phyloP scores from a whole-genome alignment of 768 basidiomycete genomes.

The Suillus lakei region DNA sequence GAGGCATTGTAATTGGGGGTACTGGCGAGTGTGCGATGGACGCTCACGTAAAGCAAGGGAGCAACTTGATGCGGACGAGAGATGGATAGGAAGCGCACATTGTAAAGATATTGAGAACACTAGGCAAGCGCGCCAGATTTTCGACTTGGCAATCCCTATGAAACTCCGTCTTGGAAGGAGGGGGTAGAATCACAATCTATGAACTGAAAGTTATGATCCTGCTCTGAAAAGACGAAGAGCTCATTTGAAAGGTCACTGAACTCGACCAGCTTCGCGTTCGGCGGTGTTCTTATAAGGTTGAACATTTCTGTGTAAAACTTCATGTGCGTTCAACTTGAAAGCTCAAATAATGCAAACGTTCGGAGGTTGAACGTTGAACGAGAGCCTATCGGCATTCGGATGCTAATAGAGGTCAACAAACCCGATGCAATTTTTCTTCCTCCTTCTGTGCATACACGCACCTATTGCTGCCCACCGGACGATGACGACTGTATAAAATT shows the following conservation, averaged over 20 bases:
- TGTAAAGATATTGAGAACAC: constrained; percentile 17
- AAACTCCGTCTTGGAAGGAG: too few relatives aligned
- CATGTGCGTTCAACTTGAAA: too few relatives aligned
- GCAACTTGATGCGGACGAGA: constrained; percentile 25
- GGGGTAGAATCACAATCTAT: constrained; percentile 68
- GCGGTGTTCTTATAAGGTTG: too few relatives aligned
- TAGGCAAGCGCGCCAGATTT: too few relatives aligned
- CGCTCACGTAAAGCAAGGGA: constrained; percentile 15
- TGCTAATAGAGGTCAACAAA: not conserved
- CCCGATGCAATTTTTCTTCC: not conserved
- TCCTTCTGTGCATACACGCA: not conserved
- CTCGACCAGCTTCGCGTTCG: not conserved
- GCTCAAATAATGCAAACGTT: too few relatives aligned
- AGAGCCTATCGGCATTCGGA: not conserved
- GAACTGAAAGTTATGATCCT: constrained; percentile 44
- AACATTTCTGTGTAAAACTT: not conserved
- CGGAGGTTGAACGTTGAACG: not conserved
- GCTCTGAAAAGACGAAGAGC: not conserved
- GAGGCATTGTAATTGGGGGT: not conserved
- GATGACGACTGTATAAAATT: not conserved
- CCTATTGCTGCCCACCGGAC: not conserved
- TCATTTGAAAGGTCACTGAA: not conserved
- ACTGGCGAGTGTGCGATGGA: constrained; percentile 19
- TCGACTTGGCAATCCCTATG: too few relatives aligned
- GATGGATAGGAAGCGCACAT: constrained; percentile 26